phyloP scores from a whole-genome alignment of 2,329 filamentous ascomycete species.

The Fusarium sp. region DNA sequence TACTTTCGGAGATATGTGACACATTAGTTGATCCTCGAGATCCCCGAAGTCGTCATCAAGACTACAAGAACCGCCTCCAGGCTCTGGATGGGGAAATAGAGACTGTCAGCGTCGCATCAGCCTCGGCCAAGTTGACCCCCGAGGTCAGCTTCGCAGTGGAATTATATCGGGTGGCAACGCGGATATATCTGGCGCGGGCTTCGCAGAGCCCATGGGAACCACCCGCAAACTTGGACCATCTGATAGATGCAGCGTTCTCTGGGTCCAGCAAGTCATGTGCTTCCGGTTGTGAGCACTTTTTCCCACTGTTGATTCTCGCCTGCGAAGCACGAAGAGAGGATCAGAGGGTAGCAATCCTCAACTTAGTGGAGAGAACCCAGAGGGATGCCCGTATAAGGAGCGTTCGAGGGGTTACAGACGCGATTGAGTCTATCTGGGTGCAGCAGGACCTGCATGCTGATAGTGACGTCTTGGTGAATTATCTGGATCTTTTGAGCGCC shows the following conservation, averaged over 20 bases:
- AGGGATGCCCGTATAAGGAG: constrained; percentile 37
- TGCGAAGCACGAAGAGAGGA: constrained; percentile 55
- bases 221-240: constrained; percentile 33
- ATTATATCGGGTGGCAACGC: constrained; percentile 35
- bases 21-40: constrained; percentile 28
- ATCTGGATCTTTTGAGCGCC: constrained; percentile 46
- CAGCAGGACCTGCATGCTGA: constrained; percentile 55
- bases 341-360: constrained; percentile 50
- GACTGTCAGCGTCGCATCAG: neutral
- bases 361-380: constrained; percentile 50
- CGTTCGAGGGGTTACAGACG: constrained; percentile 40
- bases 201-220: constrained; percentile 46
- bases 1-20: constrained; percentile 36
- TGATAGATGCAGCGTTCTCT: constrained; percentile 39
- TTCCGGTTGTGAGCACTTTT: constrained; percentile 51
- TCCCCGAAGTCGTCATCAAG: constrained; percentile 13
- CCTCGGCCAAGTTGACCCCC: neutral
- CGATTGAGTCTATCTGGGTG: constrained; percentile 52
- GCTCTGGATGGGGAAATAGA: constrained; percentile 25
- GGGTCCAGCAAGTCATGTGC: constrained; percentile 17
- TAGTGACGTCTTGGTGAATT: constrained; percentile 49
- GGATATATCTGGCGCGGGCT: constrained; percentile 37
- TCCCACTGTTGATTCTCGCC: constrained; percentile 54
- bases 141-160: constrained; percentile 3
- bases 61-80: constrained; percentile 26